Evolutionary conservation across 169 alveolate species (phyloP).

Genomic region (Pseudocohnilembus persalinus): DNA sequence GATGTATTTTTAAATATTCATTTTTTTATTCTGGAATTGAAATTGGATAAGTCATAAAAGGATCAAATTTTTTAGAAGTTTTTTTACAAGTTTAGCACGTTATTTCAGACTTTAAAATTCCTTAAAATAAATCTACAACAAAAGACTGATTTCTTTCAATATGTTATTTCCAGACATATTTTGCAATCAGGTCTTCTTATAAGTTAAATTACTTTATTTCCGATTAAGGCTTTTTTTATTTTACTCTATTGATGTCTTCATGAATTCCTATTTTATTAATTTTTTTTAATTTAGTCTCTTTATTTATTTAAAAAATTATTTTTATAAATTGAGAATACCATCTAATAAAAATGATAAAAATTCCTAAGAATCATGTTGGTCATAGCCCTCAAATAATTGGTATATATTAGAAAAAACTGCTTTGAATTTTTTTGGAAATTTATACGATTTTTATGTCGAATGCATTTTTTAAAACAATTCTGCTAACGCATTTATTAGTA

Average conservation of each 20-base stretch:
- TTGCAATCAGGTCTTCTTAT: not conserved
- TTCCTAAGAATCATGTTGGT: slow-evolving; percentile 20
- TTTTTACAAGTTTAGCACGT: not conserved
- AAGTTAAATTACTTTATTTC: too few relatives aligned
- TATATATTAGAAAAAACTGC: not conserved
- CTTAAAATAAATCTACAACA: not conserved
- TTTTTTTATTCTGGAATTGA: not conserved
- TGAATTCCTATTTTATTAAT: not conserved
- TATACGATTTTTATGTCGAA: slow-evolving; percentile 31
- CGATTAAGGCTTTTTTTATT: not conserved
- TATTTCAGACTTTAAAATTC: not conserved
- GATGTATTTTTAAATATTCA: not conserved
- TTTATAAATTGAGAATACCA: not conserved
- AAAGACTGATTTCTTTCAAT: not conserved
- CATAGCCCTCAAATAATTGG: slow-evolving; percentile 2
- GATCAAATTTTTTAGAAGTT: not conserved
- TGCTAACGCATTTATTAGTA: slow-evolving; percentile 61
- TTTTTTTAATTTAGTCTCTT: not conserved
- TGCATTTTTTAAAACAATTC: slow-evolving; percentile 60
- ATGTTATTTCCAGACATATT: not conserved
- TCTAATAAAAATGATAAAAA: slow-evolving; percentile 6
- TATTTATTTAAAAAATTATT: too few relatives aligned
- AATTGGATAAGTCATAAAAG: not conserved
- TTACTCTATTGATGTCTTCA: not conserved
- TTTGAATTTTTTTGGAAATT: not conserved